Base-by-base conservation (phyloP, 768 basidiomycete genomes). In the Naganishia randhawae region DNA sequence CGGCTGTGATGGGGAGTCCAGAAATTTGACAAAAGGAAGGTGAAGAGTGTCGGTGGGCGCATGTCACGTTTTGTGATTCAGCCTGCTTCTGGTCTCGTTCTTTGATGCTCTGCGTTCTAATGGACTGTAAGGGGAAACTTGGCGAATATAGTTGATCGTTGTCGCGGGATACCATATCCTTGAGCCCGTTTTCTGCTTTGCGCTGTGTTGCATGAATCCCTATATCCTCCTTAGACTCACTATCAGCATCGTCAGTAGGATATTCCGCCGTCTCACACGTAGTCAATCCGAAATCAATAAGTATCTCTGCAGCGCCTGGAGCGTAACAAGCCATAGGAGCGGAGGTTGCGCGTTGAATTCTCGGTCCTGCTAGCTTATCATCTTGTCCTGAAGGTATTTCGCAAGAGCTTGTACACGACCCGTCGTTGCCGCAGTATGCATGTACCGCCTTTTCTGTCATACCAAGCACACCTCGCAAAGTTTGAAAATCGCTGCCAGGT, bases 391-490 rank as follows among this genome's bases (percentile, higher is more conserved):
- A 31, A 11, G 29, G 3, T 6, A 33, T 52, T 22, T 16, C 31
- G 25, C 32, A 16, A 33, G 57, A 41, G 25, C 22, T 22, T 14
- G 33, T 13, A 3, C 37, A 39, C 14, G 57, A 61, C 25, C n/a
- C 41, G 14, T 19, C 57, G 14, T 16, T 14, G 27, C 22, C 37
- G 14, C 57, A 61, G 27, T 61, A 39, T 14, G 57, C 37, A 29
- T 61, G 41, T 4, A 61, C 37, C 14, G 57, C 57, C 25, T 25
- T 61, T 61, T 42, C 57, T 6, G 41, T 61, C 33, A 61, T 61
- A 3, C 22, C 33, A 39, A 61, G 57, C 41, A 61, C 27, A 14
- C 57, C 57, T 61, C 41, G 35, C 19, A 61, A 22, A 29, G 35
- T 25, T 25, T 39, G 33, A 13, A 27, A 25, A 22, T 39, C n/a